Evolutionary conservation across 768 basidiomycete species (phyloP), one percentile per base, ranked within the genome.

Genomic region (Xerocomellus chrysenteron): DNA sequence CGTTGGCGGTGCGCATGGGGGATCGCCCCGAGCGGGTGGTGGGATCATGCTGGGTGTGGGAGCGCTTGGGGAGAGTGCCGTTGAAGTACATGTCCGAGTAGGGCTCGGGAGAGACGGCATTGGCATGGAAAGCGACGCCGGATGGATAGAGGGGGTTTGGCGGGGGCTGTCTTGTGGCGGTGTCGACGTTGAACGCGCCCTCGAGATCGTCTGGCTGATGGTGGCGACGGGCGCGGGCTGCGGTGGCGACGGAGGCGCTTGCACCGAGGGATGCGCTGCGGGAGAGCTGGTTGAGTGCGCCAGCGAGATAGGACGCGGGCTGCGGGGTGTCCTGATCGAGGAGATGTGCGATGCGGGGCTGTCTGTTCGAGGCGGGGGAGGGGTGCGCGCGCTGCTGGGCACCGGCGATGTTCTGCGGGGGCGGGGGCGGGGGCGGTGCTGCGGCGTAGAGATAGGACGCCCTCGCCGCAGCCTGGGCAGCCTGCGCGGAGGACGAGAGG

Each of bases 151-250:
- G 83, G 2, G 84, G 75, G 55, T 73, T 77, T 33, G 67, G 60
- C 5, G 60, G 61, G 6, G 60, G 82, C 19, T 75, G 69, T 56
- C 61, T 65, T 5, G 70, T 43, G 37, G 66, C 10, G 21, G 58
- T 30, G 58, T 76, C 76, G 49, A 72, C 70, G 72, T 71, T 69
- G 62, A 77, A 77, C 55, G 79, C 78, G 56, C 78, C 75, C 57
- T 89, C 87, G 42, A 88, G 73, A 75, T 88, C 87, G 60, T 88
- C 87, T 54, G 80, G 81, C 59, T 84, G 79, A 70, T 86, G 87
- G 66, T 85, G 87, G 63, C 86, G 84, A 60, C 86, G 81, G 33
- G 73, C 67, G 58, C 84, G 80, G 55, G 82, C 70, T 47, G 82
- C 69, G 12, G 35, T 58, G 66, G 67, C 66, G 45, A 72, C 73